Conservation (phyloP, 2,329 filamentous ascomycete genomes). For the Fusarium cyanostomum region DNA sequence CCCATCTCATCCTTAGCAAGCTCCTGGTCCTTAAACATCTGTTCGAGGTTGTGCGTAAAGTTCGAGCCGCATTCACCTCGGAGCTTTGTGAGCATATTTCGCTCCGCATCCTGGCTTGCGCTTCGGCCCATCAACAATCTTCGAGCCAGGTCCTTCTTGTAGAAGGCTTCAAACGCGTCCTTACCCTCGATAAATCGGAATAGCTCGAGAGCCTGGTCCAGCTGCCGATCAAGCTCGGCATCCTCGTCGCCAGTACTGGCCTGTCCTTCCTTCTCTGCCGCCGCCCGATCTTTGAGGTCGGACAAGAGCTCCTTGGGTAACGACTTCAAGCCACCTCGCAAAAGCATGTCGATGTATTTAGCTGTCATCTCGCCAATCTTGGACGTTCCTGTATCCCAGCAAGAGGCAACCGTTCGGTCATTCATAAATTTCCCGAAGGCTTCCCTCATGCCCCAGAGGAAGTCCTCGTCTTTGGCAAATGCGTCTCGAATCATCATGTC, state of each 20-base stretch:
- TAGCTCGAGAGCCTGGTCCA: constrained; percentile 91
- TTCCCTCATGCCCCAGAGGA: constrained; percentile 82
- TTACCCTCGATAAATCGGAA: constrained; percentile 98
- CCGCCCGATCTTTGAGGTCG: constrained; percentile 65
- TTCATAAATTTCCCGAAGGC: constrained; percentile 94
- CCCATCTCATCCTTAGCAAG: constrained; percentile 91
- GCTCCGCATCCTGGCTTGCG: constrained; percentile 93
- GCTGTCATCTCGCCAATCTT: constrained; percentile 99
- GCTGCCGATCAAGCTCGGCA: constrained; percentile 86
- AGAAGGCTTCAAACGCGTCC: constrained; percentile 97
- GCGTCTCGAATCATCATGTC: constrained; percentile 80
- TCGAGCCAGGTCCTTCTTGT: constrained; percentile 95
- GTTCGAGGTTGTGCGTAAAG: constrained; percentile 97
- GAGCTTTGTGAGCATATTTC: constrained; percentile 91
- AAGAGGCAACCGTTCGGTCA: constrained; percentile 76
- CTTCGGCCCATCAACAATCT: constrained; percentile 91
- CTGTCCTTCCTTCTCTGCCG: constrained; percentile 69
- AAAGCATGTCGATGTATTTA: constrained; percentile 90
- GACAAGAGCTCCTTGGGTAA: constrained; percentile 75
- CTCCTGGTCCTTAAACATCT: constrained; percentile 99
- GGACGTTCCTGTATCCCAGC: constrained; percentile 83
- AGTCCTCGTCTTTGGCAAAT: constrained; percentile 79
- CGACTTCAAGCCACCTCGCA: constrained; percentile 87
- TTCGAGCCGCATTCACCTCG: constrained; percentile 92
- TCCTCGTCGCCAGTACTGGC: constrained; percentile 85